Percentiles rank a stretch among this genome's conserved stretches.
These are phyloP conservation scores for Sarocladium kiliense DNA, from an alignment of 2,329 filamentous ascomycete species.

Conservation along the genomic window DNA sequence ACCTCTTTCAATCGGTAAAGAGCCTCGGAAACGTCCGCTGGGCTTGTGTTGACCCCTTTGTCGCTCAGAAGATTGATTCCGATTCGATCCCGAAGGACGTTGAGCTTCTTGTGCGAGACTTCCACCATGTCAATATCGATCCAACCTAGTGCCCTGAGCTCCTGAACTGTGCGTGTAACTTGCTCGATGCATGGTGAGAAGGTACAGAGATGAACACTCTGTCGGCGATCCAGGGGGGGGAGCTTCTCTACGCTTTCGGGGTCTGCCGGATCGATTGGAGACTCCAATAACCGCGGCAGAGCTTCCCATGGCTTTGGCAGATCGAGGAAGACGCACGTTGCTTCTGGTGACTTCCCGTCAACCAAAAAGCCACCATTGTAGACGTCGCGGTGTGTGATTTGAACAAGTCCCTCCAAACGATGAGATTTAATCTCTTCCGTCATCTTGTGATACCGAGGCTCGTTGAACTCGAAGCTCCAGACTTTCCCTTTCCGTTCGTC, in stretches of 20 bases:
- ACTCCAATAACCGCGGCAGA: conserved; percentile 60
- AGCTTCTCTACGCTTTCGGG: conserved; percentile 12
- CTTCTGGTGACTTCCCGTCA: conserved; percentile 52
- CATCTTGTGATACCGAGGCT: conserved; percentile 65
- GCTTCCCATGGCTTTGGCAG: conserved; percentile 78
- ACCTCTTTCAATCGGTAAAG: conserved; percentile 67
- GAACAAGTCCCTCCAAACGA: conserved; percentile 58
- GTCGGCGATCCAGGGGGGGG: conserved; percentile 65
- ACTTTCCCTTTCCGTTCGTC: conserved; percentile 57
- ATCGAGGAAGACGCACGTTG: conserved; percentile 72
- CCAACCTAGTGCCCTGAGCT: conserved; percentile 79
- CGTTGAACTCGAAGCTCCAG: conserved; percentile 79
- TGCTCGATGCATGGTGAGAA: conserved; percentile 98
- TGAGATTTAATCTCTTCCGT: conserved; percentile 65
- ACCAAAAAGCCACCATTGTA: conserved; percentile 70
- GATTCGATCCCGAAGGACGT: conserved; percentile 75
- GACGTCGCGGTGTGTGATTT: conserved; percentile 73
- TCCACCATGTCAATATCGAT: conserved; percentile 92
- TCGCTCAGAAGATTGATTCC: conserved; percentile 62
- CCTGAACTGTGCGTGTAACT: conserved; percentile 78
- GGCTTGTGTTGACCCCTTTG: conserved; percentile 63
- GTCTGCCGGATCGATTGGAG: conserved; percentile 21
- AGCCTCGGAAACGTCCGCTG: conserved; percentile 75
- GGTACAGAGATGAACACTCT: conserved; percentile 76
- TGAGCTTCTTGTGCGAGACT: conserved; percentile 71